A percentile compares a stretch with the other conserved stretches of the same genome.
These are phyloP conservation scores for Marchantia polymorpha DNA, from an alignment of 225 moss, liverwort and hornwort species.

Conservation along the genomic window DNA sequence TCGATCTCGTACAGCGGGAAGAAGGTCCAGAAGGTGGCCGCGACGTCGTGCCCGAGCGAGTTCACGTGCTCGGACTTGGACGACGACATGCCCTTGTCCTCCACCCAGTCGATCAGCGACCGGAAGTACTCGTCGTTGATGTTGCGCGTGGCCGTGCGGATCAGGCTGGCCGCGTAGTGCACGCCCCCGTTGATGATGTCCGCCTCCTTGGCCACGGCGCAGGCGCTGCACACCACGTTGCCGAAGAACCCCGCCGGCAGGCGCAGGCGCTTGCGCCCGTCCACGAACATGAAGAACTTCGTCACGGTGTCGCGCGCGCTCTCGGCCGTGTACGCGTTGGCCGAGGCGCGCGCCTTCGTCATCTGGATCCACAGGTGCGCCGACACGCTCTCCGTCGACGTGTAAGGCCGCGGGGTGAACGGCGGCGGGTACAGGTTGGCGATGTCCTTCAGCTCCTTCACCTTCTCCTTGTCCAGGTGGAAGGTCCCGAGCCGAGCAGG, in stretches of 20 bases:
- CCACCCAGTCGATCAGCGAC: conserved; percentile 44
- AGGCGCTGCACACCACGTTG: conserved; percentile 43
- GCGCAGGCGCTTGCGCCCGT: conserved; percentile 30
- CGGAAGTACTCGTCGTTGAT: conserved; percentile 38
- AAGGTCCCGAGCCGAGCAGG: conserved; percentile 24
- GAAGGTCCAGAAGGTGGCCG: conserved; percentile 43
- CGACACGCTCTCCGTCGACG: conserved; percentile 34
- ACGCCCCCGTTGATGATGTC: conserved; percentile 33
- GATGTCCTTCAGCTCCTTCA: conserved; percentile 22
- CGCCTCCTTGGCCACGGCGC: conserved; percentile 31
- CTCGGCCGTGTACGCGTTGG: conserved; percentile 21
- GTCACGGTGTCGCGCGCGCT: conserved; percentile 19
- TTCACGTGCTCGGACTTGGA: conserved; percentile 37
- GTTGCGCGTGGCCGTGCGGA: conserved; percentile 34
- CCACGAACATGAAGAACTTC: conserved; percentile 42
- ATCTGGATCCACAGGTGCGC: conserved; percentile 37
- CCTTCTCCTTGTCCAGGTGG: conserved; percentile 14
- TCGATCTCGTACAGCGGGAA: conserved; percentile 43
- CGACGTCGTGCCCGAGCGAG: conserved; percentile 42
- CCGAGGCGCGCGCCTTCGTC: conserved; percentile 34
- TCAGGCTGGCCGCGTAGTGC: conserved; percentile 30
- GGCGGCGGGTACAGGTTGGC: conserved; percentile 25
- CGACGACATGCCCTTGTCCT: conserved; percentile 28
- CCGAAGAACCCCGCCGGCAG: conserved; percentile 33
- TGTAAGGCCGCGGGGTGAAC: conserved; percentile 35